Percentiles rank a stretch among this genome's conserved stretches.
phyloP scores from a whole-genome alignment of 768 basidiomycete genomes.

The Naganishia onofrii region DNA sequence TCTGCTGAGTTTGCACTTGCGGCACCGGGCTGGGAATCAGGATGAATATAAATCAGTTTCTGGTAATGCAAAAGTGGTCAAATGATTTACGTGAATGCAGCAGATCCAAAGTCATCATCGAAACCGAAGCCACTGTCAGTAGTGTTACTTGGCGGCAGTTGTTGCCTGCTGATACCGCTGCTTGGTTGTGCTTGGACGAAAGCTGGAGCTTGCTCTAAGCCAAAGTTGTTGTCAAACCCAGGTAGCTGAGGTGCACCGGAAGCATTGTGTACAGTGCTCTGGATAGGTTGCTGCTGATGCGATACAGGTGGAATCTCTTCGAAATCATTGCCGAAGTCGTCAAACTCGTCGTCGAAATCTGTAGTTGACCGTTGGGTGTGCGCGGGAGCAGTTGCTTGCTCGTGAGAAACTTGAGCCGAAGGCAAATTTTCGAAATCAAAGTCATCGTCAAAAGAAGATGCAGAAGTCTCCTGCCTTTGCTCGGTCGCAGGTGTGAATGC shows the following conservation, averaged over 20 bases:
- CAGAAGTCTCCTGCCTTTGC: slow-evolving; percentile 38
- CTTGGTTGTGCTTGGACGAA: slow-evolving; percentile 10
- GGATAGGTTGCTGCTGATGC: background rate
- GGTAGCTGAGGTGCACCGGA: slow-evolving; percentile 23
- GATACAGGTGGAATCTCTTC: slow-evolving; percentile 42
- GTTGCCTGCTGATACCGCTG: slow-evolving; percentile 22
- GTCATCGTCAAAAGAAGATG: slow-evolving; percentile 42
- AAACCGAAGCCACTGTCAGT: slow-evolving; percentile 51
- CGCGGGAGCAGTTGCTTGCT: slow-evolving; percentile 1
- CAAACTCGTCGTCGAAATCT: slow-evolving; percentile 52
- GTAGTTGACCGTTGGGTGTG: background rate
- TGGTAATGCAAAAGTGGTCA: background rate
- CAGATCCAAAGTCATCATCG: slow-evolving; percentile 57
- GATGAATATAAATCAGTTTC: background rate
- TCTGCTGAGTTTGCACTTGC: slow-evolving; percentile 32
- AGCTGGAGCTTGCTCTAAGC: slow-evolving; percentile 12
- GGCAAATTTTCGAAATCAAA: slow-evolving; percentile 47
- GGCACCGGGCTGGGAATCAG: slow-evolving; percentile 34
- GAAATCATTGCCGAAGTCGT: slow-evolving; percentile 51
- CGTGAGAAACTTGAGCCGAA: slow-evolving; percentile 40
- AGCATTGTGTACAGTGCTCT: background rate
- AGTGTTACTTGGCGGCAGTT: background rate
- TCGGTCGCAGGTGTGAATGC: slow-evolving; percentile 37
- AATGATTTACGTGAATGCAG: slow-evolving; percentile 34
- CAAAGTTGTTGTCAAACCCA: slow-evolving; percentile 25